phyloP scores from a whole-genome alignment of 2,329 filamentous ascomycete species.

The Fusarium foetens region DNA sequence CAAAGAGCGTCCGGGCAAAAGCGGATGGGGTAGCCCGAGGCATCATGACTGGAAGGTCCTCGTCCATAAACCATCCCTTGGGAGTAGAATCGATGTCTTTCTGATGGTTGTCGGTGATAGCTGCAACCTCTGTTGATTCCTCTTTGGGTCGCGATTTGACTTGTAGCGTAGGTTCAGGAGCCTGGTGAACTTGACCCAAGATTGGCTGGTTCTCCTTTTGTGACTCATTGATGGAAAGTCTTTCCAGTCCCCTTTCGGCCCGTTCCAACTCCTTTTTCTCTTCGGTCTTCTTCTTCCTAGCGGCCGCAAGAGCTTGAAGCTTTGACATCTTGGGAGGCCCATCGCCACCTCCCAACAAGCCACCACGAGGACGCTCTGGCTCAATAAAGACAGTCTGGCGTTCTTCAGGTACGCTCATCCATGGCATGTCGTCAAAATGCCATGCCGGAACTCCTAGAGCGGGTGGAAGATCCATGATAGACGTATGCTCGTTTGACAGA shows the following conservation, averaged over 20 bases:
- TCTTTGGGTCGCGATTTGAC: not conserved
- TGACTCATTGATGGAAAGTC: slow-evolving; percentile 47
- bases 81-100: not conserved
- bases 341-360: slow-evolving; percentile 81
- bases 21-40: slow-evolving; percentile 57
- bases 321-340: slow-evolving; percentile 82
- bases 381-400: slow-evolving; percentile 74
- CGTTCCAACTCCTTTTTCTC: slow-evolving; percentile 60
- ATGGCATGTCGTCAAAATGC: slow-evolving; percentile 88
- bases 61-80: not conserved
- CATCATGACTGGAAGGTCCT: slow-evolving; percentile 4
- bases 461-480: slow-evolving; percentile 29
- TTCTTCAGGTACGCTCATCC: slow-evolving; percentile 77
- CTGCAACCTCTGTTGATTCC: not conserved
- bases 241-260: slow-evolving; percentile 45
- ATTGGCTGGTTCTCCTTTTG: slow-evolving; percentile 45
- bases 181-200: slow-evolving; percentile 39
- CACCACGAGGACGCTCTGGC: slow-evolving; percentile 64
- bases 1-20: slow-evolving; percentile 66
- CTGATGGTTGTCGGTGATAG: not conserved
- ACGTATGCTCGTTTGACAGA: slow-evolving; percentile 19
- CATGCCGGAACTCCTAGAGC: slow-evolving; percentile 49
- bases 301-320: slow-evolving; percentile 87
- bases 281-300: slow-evolving; percentile 83
- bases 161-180: not conserved